Evolutionary conservation across 495 filamentous ascomycete genomes (phyloP).

Genomic region (Aspergillus carlsbadensis): DNA sequence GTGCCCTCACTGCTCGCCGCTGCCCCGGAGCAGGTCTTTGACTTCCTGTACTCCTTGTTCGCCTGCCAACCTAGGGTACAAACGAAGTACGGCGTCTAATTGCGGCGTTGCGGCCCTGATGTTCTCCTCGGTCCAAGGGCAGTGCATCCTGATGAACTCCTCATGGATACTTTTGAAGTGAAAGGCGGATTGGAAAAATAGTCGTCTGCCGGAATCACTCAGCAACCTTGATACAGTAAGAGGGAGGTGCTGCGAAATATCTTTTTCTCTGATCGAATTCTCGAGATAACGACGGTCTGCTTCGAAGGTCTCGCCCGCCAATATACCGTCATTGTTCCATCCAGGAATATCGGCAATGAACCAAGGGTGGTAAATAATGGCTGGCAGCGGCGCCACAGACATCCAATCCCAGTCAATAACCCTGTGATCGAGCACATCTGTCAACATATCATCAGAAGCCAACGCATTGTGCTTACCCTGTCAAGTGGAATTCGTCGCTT

Average conservation of each 20-base stretch:
- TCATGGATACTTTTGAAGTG: slow-evolving; percentile 16
- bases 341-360: too few relatives aligned
- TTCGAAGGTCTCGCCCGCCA: too few relatives aligned
- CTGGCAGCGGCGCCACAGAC: too few relatives aligned
- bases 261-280: too few relatives aligned
- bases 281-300: too few relatives aligned
- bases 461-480: slow-evolving; percentile 12
- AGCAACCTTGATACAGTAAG: not conserved
- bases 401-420: slow-evolving; percentile 18
- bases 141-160: slow-evolving; percentile 18
- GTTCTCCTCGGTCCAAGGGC: slow-evolving; percentile 17
- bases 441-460: not conserved
- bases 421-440: slow-evolving; percentile 9
- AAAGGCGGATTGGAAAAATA: slow-evolving; percentile 5
- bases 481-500: slow-evolving; percentile 15
- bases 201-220: not conserved
- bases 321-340: too few relatives aligned
- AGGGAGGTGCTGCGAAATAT: too few relatives aligned
- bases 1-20: too few relatives aligned
- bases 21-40: not conserved
- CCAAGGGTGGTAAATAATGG: too few relatives aligned
- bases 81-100: slow-evolving; percentile 15
- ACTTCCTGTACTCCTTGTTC: slow-evolving; percentile 6
- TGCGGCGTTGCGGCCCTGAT: slow-evolving; percentile 15
- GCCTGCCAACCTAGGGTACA: slow-evolving; percentile 20